phyloP scores from a whole-genome alignment of 2,329 filamentous ascomycete genomes.

The Emergomyces orientalis region DNA sequence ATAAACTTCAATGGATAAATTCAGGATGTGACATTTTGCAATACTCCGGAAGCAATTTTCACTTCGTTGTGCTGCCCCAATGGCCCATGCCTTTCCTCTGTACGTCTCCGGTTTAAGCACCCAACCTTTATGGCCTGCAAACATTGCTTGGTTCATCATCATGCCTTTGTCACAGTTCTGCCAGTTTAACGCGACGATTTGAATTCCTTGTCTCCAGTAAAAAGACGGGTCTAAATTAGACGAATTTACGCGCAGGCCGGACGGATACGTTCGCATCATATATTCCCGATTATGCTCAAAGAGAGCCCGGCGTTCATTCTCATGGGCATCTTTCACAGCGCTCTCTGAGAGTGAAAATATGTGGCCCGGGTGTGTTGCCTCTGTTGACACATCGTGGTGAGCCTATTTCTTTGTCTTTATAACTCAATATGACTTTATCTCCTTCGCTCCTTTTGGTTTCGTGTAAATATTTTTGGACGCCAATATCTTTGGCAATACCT shows the following conservation, averaged over 20 bases:
- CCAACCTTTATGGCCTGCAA: constrained; percentile 71
- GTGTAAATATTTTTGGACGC: neutral
- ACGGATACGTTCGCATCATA: constrained; percentile 83
- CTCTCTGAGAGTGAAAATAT: constrained; percentile 57
- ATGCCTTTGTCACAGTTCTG: constrained; percentile 83
- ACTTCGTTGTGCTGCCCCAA: constrained; percentile 11
- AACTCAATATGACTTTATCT: neutral
- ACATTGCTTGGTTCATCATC: constrained; percentile 96
- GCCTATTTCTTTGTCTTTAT: neutral
- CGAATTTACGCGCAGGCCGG: constrained; percentile 68
- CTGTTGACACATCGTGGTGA: constrained; percentile 18
- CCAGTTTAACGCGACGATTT: constrained; percentile 91
- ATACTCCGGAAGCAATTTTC: constrained; percentile 28
- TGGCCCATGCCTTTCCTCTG: constrained; percentile 32
- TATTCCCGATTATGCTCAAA: constrained; percentile 75
- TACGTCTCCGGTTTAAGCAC: constrained; percentile 74
- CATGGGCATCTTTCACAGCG: constrained; percentile 56
- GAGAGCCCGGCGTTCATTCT: constrained; percentile 47
- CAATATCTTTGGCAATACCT: neutral
- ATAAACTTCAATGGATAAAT: constrained; percentile 62
- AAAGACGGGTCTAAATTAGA: constrained; percentile 78
- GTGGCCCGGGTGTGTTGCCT: constrained; percentile 49
- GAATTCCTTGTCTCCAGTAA: constrained; percentile 82
- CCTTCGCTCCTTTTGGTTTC: neutral
- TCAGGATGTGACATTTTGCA: constrained; percentile 44